Evolutionary conservation across 129 eudicot species (phyloP).

Genomic region (Flaveria sonorensis): DNA sequence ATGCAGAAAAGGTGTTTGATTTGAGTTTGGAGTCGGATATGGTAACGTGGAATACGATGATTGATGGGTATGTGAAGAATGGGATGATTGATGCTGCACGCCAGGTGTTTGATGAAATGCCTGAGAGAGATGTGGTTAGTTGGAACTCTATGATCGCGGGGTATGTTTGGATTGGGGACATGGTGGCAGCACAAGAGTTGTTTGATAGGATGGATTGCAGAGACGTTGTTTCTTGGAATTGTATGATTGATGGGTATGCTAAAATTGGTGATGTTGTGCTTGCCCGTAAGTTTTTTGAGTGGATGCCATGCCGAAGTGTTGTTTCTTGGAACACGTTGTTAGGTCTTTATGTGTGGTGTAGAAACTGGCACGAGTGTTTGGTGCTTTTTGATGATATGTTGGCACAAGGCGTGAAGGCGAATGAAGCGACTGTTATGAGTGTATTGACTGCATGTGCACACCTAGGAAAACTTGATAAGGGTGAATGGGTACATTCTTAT

Average conservation of each 20-base stretch:
- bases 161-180: constrained; percentile 50
- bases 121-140: constrained; percentile 51
- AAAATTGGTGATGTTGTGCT: constrained; percentile 39
- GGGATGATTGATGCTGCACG: constrained; percentile 51
- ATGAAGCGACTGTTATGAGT: constrained; percentile 62
- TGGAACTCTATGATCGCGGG: constrained; percentile 65
- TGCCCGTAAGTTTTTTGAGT: constrained; percentile 48
- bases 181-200: constrained; percentile 48
- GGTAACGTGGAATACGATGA: constrained; percentile 71
- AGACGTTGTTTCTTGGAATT: constrained; percentile 69
- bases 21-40: constrained; percentile 50
- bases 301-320: constrained; percentile 44
- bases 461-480: constrained; percentile 52
- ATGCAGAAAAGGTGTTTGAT: constrained; percentile 54
- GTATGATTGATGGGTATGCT: constrained; percentile 61
- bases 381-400: constrained; percentile 57
- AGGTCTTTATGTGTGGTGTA: constrained; percentile 52
- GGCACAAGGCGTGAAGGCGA: constrained; percentile 42
- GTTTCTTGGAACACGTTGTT: constrained; percentile 62
- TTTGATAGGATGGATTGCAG: constrained; percentile 54
- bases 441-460: constrained; percentile 68
- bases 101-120: constrained; percentile 55
- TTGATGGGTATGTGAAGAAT: constrained; percentile 64
- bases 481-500: constrained; percentile 54
- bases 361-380: constrained; percentile 43